Percentiles rank a stretch among this genome's conserved stretches.
Evolutionary conservation across 208 protist species (phyloP).

Genomic region (Wallacemonas sp.): DNA sequence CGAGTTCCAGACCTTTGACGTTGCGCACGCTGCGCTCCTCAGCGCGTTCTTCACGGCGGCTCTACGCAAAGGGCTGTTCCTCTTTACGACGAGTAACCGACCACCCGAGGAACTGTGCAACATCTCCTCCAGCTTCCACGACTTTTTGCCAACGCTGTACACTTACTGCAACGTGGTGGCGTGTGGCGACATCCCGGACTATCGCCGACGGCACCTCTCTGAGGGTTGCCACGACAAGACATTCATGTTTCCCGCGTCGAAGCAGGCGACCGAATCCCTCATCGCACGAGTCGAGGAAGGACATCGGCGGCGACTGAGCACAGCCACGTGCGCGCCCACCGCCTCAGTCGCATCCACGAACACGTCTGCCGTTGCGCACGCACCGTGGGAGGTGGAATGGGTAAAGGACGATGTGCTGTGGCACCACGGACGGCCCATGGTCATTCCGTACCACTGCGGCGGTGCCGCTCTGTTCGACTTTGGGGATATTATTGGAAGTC

Average conservation of each 20-base stretch:
- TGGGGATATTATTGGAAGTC: constrained; percentile 57
- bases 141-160: constrained; percentile 58
- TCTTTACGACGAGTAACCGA: constrained; percentile 88
- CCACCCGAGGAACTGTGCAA: constrained; percentile 70
- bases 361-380: not conserved
- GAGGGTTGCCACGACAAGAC: constrained; percentile 44
- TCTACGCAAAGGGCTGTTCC: constrained; percentile 65
- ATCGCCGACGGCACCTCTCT: constrained; percentile 32
- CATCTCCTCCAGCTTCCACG: constrained; percentile 62
- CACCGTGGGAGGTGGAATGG: constrained; percentile 27
- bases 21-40: constrained; percentile 80
- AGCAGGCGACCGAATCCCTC: constrained; percentile 38
- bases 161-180: constrained; percentile 70
- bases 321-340: not conserved
- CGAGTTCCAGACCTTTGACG: constrained; percentile 92
- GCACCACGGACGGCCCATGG: constrained; percentile 65
- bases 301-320: constrained; percentile 6
- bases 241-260: constrained; percentile 67
- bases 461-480: constrained; percentile 86
- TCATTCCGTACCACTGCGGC: constrained; percentile 62
- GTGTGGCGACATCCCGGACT: constrained; percentile 49
- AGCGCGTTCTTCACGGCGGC: constrained; percentile 75
- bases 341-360: not conserved
- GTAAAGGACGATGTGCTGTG: constrained; percentile 41
- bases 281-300: constrained; percentile 54